Conservation (phyloP, 345 rosid species). For the Pistacia atlantica region DNA sequence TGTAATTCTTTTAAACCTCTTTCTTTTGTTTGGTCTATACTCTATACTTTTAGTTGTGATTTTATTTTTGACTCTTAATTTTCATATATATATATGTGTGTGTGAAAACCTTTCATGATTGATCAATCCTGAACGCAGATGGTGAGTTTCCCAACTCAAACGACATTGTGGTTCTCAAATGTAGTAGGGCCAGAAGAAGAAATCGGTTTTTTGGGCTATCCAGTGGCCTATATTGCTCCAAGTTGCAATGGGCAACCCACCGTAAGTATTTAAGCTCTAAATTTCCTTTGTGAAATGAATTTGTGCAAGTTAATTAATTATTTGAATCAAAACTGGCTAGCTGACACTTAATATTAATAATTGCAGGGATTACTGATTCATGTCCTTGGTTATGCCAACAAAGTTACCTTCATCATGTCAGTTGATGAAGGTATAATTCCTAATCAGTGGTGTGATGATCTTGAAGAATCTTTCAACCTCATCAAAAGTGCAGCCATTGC, state of each 20-base stretch:
- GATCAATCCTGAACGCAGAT: constrained; percentile 12
- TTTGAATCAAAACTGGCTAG: neutral
- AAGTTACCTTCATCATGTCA: constrained; percentile 25
- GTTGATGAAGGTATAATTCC: constrained; percentile 27
- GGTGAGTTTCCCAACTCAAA: constrained; percentile 19
- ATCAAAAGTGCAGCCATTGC: constrained; percentile 24
- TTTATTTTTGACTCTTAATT: too few relatives aligned
- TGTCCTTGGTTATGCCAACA: constrained; percentile 23
- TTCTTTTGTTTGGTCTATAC: neutral
- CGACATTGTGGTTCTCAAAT: constrained; percentile 36
- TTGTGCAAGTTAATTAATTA: neutral
- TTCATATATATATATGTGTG: too few relatives aligned
- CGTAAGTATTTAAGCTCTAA: constrained; percentile 17
- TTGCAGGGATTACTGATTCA: constrained; percentile 32
- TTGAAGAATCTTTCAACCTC: constrained; percentile 21
- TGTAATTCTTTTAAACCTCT: neutral
- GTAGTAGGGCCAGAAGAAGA: constrained; percentile 41
- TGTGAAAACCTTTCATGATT: too few relatives aligned
- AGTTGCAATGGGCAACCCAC: constrained; percentile 34
- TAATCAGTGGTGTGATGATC: constrained; percentile 31
- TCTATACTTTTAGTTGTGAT: too few relatives aligned
- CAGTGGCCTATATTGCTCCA: constrained; percentile 36
- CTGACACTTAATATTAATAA: neutral
- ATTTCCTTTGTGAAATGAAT: too few relatives aligned
- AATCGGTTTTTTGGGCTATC: constrained; percentile 38